Base-by-base conservation (phyloP, 805 yeast species). In the Wickerhamiella slavikovae region DNA sequence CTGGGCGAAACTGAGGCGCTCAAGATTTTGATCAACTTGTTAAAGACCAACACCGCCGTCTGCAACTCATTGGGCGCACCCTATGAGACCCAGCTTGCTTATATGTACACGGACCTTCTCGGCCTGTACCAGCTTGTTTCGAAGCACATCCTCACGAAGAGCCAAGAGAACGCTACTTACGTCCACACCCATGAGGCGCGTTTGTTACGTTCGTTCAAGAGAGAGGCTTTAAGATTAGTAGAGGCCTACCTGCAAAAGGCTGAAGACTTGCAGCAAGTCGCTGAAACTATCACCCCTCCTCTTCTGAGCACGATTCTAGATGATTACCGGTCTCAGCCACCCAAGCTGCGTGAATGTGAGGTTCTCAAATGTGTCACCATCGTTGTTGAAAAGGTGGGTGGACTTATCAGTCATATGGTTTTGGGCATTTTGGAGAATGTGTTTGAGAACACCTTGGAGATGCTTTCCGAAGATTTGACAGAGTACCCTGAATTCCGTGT, bases 401-500 rank as follows among this genome's bases (percentile, higher is more conserved):
- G 66, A 38, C 55, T 73, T 62, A 79, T 85, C 34, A 20, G 24
- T 17, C 85, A 77, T 37, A 92, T 89, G 38, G 85, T 89, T 30
- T 79, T 85, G 17, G 55, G 71, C 32, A 79, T 89, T 35, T 58
- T 89, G 39, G 93, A 80, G 46, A 75, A 73, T 53, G 93, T 89
- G 10, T 89, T 89, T 54, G 93, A 79, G 50, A 77, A 85, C 48
- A 89, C 99, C 2, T 66, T 89, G 51, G 76, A 73, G 41, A 89
- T 89, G 98, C 85, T 89, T 45, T 80, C 77, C 49, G 77, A 77
- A 46, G 95, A 89, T 52, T 80, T 89, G 49, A 71, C 93, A 3
- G 95, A 89, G 53, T 89, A 79, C 52, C 98, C 96, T 9, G 98
- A 89, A 51, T 95, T 85, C 57, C 70, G 99, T 47, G 92, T 85